These are phyloP conservation scores for Yarrowia phangngaensis DNA, from an alignment of 805 yeast species.

Conservation along the genomic window DNA sequence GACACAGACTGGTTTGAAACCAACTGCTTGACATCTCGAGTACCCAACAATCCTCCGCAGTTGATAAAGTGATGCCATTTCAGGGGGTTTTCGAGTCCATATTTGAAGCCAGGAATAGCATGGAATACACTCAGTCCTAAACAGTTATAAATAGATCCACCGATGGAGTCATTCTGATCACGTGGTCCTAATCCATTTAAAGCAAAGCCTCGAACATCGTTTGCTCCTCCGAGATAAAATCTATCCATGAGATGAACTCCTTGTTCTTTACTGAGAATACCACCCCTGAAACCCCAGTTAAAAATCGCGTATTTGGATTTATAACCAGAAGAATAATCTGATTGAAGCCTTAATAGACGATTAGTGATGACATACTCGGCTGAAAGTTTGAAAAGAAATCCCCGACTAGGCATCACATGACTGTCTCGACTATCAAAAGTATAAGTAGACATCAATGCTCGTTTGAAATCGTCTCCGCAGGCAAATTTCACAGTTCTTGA, in stretches of 20 bases:
- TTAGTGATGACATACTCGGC: slow-evolving; percentile 37
- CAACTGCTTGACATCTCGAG: slow-evolving; percentile 15
- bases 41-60: slow-evolving; percentile 53
- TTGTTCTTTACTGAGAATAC: slow-evolving; percentile 27
- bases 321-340: slow-evolving; percentile 36
- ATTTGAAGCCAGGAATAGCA: slow-evolving; percentile 49
- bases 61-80: slow-evolving; percentile 61
- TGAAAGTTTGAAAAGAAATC: slow-evolving; percentile 41
- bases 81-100: slow-evolving; percentile 48
- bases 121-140: slow-evolving; percentile 57
- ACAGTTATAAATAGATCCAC: slow-evolving; percentile 62
- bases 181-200: slow-evolving; percentile 65
- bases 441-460: slow-evolving; percentile 47
- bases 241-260: slow-evolving; percentile 67
- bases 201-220: slow-evolving; percentile 66
- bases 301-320: slow-evolving; percentile 31
- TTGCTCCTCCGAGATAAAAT: slow-evolving; percentile 78
- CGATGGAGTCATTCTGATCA: slow-evolving; percentile 53
- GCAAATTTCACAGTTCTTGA: slow-evolving; percentile 54
- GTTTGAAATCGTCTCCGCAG: slow-evolving; percentile 62
- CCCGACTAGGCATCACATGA: slow-evolving; percentile 47
- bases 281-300: slow-evolving; percentile 28
- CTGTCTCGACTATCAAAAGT: slow-evolving; percentile 46
- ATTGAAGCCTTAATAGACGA: slow-evolving; percentile 35
- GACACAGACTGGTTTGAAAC: slow-evolving; percentile 48